Conservation (phyloP, 2,329 filamentous ascomycete species). For the Cercospora citrullina region DNA sequence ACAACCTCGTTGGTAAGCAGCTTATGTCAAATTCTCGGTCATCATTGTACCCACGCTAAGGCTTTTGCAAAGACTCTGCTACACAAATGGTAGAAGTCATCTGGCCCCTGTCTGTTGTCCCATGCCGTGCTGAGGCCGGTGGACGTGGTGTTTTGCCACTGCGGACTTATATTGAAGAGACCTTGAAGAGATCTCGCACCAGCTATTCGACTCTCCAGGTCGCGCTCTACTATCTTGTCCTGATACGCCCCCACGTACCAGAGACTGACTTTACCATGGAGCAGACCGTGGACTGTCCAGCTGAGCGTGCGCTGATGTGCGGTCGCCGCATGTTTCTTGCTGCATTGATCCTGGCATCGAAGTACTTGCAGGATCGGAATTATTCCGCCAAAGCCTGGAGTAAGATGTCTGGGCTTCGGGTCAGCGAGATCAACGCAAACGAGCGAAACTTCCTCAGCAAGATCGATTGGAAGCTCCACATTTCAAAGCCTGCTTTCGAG, state of each 20-base stretch:
- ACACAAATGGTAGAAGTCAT: constrained; percentile 97
- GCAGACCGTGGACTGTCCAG: constrained; percentile 70
- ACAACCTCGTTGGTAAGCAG: constrained; percentile 92
- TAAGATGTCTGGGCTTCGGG: constrained; percentile 96
- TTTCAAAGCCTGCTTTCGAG: constrained; percentile 83
- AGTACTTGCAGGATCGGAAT: constrained; percentile 96
- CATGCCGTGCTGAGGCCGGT: constrained; percentile 68
- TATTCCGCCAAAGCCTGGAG: constrained; percentile 98
- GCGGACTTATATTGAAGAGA: constrained; percentile 96
- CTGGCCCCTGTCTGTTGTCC: constrained; percentile 85
- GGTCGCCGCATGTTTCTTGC: constrained; percentile 96
- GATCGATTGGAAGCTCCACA: constrained; percentile 93
- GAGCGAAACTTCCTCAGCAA: constrained; percentile 88
- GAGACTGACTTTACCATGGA: constrained; percentile 83
- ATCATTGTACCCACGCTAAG: constrained; percentile 39
- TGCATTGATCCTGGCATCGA: constrained; percentile 91
- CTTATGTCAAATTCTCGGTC: constrained; percentile 13
- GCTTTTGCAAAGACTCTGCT: constrained; percentile 72
- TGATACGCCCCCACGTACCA: constrained; percentile 89
- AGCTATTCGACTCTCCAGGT: constrained; percentile 98
- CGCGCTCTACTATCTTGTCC: constrained; percentile 90
- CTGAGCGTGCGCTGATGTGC: constrained; percentile 82
- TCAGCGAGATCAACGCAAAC: constrained; percentile 92
- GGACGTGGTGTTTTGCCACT: constrained; percentile 81
- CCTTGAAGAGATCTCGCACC: constrained; percentile 86